phyloP scores from a whole-genome alignment of 371 early-diverging fungal species.

The Lichtheimia ornata region DNA sequence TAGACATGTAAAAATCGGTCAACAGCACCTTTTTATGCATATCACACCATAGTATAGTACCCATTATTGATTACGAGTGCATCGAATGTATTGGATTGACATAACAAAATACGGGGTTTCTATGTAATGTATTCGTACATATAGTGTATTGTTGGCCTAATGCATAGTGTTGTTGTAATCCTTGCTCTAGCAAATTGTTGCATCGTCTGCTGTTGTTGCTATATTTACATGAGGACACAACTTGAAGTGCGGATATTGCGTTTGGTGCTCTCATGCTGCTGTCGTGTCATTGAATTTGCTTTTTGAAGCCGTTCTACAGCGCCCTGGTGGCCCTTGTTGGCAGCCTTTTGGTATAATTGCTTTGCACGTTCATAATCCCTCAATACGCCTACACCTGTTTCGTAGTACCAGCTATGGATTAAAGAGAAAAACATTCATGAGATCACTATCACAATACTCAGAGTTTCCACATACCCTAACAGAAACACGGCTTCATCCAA shows the following conservation, averaged over 20 bases:
- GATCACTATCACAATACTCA: background rate
- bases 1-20: no score
- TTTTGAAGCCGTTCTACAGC: conserved; percentile 17
- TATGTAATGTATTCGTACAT: no score
- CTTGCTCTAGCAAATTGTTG: no score
- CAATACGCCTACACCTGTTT: conserved; percentile 43
- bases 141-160: no score
- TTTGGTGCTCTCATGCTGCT: conserved; percentile 20
- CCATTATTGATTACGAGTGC: no score
- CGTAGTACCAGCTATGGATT: conserved; percentile 43
- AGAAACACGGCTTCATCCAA: conserved; percentile 39
- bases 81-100: no score
- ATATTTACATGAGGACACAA: conserved; percentile 8
- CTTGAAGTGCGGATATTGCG: conserved; percentile 1
- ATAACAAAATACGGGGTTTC: no score
- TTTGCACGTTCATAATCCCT: conserved; percentile 34
- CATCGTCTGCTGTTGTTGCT: background rate
- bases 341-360: conserved; percentile 35
- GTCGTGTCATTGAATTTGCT: conserved; percentile 18
- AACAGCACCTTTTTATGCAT: no score
- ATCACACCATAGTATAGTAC: no score
- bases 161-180: no score
- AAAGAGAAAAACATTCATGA: conserved; percentile 3
- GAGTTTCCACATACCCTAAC: conserved; percentile 41
- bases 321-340: conserved; percentile 27